Base-by-base conservation (phyloP, 495 filamentous ascomycete species). In the Penicillium manginii region DNA sequence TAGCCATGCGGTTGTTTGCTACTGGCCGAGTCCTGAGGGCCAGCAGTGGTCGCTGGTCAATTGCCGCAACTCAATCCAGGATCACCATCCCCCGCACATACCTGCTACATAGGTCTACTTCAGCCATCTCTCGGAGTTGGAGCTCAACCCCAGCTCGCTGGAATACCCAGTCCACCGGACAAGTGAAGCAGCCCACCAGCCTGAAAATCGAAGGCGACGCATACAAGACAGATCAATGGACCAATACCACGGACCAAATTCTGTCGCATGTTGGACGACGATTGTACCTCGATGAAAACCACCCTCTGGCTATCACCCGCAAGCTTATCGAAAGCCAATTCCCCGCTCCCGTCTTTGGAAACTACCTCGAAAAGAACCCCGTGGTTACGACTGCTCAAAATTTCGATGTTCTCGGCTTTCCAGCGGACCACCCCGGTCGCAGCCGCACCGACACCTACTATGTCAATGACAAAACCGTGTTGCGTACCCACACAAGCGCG, bases 401-500 rank as follows among this genome's bases (percentile, higher is more conserved):
- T 72, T 98, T 98, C 68, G 96, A 98, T 75, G 93, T 93, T 42
- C 81, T 98, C 17, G 80, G 92, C 49, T 98, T 98, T 71, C 89
- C 94, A 1, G 64, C 80, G 45, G 90, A 97, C 71, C 94, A 98
- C 69, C 91, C 92, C 11, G 94, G 94, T 60, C 88, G 94, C 61
- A 89, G 84, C 64, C 84, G 84, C 59, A 91, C 88, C 8, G 94
- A 98, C 75, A 98, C 94, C 2, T 98, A 98, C 82, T 98, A 98
- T 77, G 76, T 98, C 70, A 97, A 97, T 73, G 73, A 83, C 59
- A 75, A 85, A 42, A 96, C 90, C 2, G 84, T 97, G 2, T 83
- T 98, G 21, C 86, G 94, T 52, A 98, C 94, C 0, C 94, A 98
- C 73, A 97, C 92, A 14, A 90, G 86, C 60, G 94, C 94, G 1